A percentile compares a stretch with the other conserved stretches of the same genome.
Conservation (phyloP, 495 filamentous ascomycete genomes). For the Neurospora cerealis region DNA sequence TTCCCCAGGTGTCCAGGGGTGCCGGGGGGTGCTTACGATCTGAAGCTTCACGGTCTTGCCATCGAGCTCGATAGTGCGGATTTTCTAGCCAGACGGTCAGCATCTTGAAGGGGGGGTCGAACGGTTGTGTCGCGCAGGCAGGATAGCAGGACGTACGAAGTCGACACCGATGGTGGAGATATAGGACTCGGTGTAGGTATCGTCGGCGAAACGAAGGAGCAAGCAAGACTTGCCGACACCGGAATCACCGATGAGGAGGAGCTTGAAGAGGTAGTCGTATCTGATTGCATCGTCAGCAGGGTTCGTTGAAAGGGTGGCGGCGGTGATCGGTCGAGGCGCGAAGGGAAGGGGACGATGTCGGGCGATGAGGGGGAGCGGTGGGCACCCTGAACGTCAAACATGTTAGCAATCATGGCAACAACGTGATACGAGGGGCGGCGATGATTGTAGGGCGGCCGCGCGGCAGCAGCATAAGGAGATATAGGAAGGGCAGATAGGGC, state of each 20-base stretch:
- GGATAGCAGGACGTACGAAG: conserved; percentile 57
- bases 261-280: conserved; percentile 99
- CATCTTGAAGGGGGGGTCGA: conserved; percentile 12
- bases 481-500: neutral
- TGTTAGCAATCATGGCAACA: conserved; percentile 11
- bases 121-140: neutral
- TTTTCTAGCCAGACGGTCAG: conserved; percentile 60
- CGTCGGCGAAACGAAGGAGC: conserved; percentile 94
- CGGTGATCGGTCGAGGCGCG: neutral
- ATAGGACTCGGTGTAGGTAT: conserved; percentile 99
- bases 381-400: neutral
- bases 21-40: conserved; percentile 58
- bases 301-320: conserved; percentile 3
- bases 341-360: conserved; percentile 2
- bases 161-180: conserved; percentile 99
- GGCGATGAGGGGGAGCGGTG: conserved; percentile 3
- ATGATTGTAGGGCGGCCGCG: neutral
- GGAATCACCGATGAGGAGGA: conserved; percentile 98
- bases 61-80: conserved; percentile 97
- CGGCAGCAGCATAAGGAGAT: neutral
- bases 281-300: conserved; percentile 34
- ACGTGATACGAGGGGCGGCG: neutral
- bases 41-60: conserved; percentile 99
- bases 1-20: neutral
- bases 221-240: conserved; percentile 99